Evolutionary conservation across 331 rosid genomes (phyloP).

Genomic region (Spiraea crenata): DNA sequence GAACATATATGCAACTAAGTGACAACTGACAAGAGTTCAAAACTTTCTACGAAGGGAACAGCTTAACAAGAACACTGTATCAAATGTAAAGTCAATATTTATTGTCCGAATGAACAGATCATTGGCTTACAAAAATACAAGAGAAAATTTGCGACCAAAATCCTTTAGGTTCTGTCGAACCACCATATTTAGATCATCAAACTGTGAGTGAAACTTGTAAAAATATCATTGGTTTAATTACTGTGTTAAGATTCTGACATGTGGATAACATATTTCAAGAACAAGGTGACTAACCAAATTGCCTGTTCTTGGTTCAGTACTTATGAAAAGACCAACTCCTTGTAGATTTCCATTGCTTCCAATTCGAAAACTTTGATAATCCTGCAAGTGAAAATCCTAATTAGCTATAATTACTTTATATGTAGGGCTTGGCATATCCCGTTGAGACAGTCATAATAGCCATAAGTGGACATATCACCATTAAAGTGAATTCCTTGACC

Average conservation of each 20-base stretch:
- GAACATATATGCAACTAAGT: background rate
- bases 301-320: conserved; percentile 77
- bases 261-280: background rate
- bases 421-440: background rate
- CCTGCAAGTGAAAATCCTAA: conserved; percentile 45
- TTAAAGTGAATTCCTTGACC: background rate
- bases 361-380: conserved; percentile 84
- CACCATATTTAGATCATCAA: background rate
- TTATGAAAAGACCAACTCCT: conserved; percentile 91
- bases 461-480: background rate
- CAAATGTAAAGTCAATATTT: background rate
- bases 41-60: background rate
- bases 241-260: background rate
- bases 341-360: conserved; percentile 89
- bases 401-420: conserved; percentile 20
- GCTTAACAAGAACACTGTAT: background rate
- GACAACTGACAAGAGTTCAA: too few species aligned
- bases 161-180: background rate
- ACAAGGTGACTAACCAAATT: conserved; percentile 62
- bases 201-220: background rate
- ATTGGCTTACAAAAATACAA: background rate
- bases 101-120: background rate
- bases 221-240: background rate
- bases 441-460: background rate
- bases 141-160: background rate